Conservation (phyloP, 306 rosid genomes). For the Cucumis sativus region Cucumber_9930_V3 NC_026655.2:30561501-30562000, state of each 20-base stretch:
- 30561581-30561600: constrained; percentile 95
- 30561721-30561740: constrained; percentile 61
- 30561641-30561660: neutral
- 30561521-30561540: constrained; percentile 91
- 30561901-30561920: neutral
- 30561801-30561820: neutral
- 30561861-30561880: neutral
- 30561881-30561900: neutral
- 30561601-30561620: constrained; percentile 99
- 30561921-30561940: neutral
- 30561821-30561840: neutral
- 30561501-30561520: constrained; percentile 28
- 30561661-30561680: neutral
- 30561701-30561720: constrained; percentile 54
- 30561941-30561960: neutral
- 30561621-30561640: neutral
- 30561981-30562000: neutral
- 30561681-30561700: constrained; percentile 13
- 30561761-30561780: neutral
- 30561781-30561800: neutral
- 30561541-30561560: constrained; percentile 92
- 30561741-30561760: constrained; percentile 85
- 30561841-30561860: neutral
- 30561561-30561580: constrained; percentile 77
- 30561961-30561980: neutral